Evolutionary conservation across 2,329 filamentous ascomycete genomes (phyloP).

Genomic region (Hypomyces perniciosus): DNA sequence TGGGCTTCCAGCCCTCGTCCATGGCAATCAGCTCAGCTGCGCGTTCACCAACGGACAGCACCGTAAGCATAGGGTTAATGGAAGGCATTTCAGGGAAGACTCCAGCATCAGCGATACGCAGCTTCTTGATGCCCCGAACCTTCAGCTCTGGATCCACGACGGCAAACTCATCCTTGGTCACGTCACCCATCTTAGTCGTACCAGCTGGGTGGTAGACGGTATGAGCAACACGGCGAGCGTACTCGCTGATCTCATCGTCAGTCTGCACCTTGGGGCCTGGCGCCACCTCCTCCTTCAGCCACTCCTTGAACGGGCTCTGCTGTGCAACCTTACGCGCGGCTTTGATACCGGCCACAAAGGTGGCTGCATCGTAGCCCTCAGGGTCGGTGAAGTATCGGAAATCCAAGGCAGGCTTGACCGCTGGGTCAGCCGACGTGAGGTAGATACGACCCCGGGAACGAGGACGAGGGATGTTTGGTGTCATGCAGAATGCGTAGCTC

Average conservation of each 20-base stretch:
- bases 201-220: slow-evolving; percentile 88
- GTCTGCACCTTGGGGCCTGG: slow-evolving; percentile 67
- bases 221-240: slow-evolving; percentile 74
- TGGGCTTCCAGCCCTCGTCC: slow-evolving; percentile 49
- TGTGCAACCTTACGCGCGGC: slow-evolving; percentile 71
- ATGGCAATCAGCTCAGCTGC: slow-evolving; percentile 74
- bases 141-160: slow-evolving; percentile 74
- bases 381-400: slow-evolving; percentile 87
- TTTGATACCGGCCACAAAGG: slow-evolving; percentile 69
- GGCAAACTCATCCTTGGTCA: slow-evolving; percentile 60
- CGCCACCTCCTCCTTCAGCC: slow-evolving; percentile 77
- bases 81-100: slow-evolving; percentile 83
- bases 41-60: slow-evolving; percentile 75
- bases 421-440: slow-evolving; percentile 68
- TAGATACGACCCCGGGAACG: slow-evolving; percentile 72
- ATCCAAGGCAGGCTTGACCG: slow-evolving; percentile 74
- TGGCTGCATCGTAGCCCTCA: slow-evolving; percentile 78
- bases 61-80: slow-evolving; percentile 88
- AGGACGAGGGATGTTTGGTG: slow-evolving; percentile 80
- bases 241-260: slow-evolving; percentile 76
- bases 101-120: slow-evolving; percentile 80
- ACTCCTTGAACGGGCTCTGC: slow-evolving; percentile 71
- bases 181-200: slow-evolving; percentile 84
- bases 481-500: slow-evolving; percentile 87
- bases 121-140: slow-evolving; percentile 63